Percentiles rank a stretch among this genome's conserved stretches.
phyloP scores from a whole-genome alignment of 208 protist genomes.

The Leishmania gerbilli region DNA sequence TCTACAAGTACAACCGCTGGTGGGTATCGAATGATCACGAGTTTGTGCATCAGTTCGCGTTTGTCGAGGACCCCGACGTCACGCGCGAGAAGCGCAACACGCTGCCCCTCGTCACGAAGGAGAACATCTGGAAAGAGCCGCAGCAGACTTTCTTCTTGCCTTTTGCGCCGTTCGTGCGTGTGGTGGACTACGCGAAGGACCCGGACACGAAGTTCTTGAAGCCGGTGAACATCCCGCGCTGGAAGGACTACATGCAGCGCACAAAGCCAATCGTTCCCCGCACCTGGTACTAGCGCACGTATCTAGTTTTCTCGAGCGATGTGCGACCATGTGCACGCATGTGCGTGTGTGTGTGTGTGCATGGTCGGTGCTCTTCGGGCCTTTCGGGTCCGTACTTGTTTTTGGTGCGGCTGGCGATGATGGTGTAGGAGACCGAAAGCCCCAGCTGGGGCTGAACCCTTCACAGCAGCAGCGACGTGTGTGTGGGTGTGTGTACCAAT shows the following conservation, averaged over 20 bases:
- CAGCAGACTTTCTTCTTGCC: slow-evolving; percentile 90
- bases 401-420: not conserved
- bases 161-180: slow-evolving; percentile 84
- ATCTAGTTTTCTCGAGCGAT: not conserved
- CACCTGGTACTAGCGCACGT: slow-evolving; percentile 80
- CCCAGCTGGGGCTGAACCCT: not conserved
- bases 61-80: slow-evolving; percentile 88
- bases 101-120: slow-evolving; percentile 74
- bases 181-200: slow-evolving; percentile 90
- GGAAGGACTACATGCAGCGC: slow-evolving; percentile 94
- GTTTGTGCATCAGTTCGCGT: slow-evolving; percentile 88
- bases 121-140: slow-evolving; percentile 85
- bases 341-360: not conserved
- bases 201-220: slow-evolving; percentile 86
- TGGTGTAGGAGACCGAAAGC: not conserved
- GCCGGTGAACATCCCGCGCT: slow-evolving; percentile 85
- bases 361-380: not conserved
- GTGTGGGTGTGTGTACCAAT: not conserved
- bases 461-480: not conserved
- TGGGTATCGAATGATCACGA: slow-evolving; percentile 91
- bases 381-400: not conserved
- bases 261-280: slow-evolving; percentile 86
- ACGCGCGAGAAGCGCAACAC: slow-evolving; percentile 57
- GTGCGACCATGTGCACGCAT: not conserved
- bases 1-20: slow-evolving; percentile 92